Percentiles rank a stretch among this genome's conserved stretches.
phyloP scores from a whole-genome alignment of 75 land plant species.

The Selaginella tamariscina region DNA sequence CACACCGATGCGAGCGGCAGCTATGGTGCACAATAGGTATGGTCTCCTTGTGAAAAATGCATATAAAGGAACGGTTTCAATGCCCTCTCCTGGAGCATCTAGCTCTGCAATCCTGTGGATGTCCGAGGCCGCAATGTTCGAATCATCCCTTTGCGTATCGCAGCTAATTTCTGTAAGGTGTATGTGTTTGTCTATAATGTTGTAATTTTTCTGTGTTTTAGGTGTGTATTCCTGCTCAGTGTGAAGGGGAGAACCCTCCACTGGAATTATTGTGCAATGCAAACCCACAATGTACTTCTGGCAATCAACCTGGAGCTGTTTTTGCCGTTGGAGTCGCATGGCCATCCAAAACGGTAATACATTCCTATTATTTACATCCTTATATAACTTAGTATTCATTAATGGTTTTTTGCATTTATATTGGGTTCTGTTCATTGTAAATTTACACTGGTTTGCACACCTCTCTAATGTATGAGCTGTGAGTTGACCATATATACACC shows the following conservation, averaged over 20 bases:
- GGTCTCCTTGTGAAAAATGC: neutral
- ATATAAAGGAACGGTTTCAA: neutral
- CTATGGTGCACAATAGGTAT: neutral
- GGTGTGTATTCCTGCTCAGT: neutral
- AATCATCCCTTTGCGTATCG: slow-evolving; percentile 30
- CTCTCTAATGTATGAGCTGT: too few species aligned
- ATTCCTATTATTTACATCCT: too few species aligned
- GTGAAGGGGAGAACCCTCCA: neutral
- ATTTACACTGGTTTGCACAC: too few species aligned
- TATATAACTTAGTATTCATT: too few species aligned
- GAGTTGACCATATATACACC: too few species aligned
- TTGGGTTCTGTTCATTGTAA: too few species aligned
- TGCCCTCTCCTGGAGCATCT: neutral
- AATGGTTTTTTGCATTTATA: too few species aligned
- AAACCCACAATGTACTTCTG: neutral
- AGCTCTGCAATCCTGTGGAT: slow-evolving; percentile 51
- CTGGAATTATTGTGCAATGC: neutral
- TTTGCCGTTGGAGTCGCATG: slow-evolving; percentile 61
- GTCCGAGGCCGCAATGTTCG: slow-evolving; percentile 48
- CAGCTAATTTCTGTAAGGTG: slow-evolving; percentile 47
- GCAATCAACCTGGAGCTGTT: slow-evolving; percentile 31
- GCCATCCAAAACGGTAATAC: slow-evolving; percentile 70
- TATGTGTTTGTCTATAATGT: neutral
- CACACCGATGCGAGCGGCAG: neutral
- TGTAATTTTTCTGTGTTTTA: neutral